Evolutionary conservation across 2,329 filamentous ascomycete genomes (phyloP), one percentile per base, ranked within the genome.

Genomic region (Ceratocystiopsis minuta): DNA sequence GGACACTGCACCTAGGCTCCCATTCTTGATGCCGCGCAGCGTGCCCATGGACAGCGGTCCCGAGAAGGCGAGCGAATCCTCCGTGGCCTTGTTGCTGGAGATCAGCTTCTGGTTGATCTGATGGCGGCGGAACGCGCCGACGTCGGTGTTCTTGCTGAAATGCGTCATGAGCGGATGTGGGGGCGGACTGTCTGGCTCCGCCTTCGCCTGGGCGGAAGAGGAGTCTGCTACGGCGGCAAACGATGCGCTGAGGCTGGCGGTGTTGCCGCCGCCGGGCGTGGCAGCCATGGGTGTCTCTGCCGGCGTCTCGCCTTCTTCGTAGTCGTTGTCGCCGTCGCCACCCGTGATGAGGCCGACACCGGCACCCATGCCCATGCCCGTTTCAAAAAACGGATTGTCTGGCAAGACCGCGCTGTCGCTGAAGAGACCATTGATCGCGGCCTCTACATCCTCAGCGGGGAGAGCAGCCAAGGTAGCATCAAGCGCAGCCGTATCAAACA

Each of bases 51-150:
- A 65, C 57, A 76, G 70, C 7, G 72, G 67, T 40, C 70, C 64
- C 41, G 73, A 68, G 55, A 78, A 73, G 39, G 72, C 67, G 20
- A 81, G 63, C 34, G 76, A 75, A 51, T 79, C 70, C 44, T 70
- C 61, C 34, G 72, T 75, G 17, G 70, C 71, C 51, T 73, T 68
- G 53, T 68, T 71, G 58, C 70, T 74, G 48, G 70, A 57, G 45
- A 75, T 72, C 45, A 75, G 61, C 50, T 73, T 68, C 53, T 72
- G 67, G 54, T 73, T 72, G 64, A 65, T 75, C 55, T 72, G 75
- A 56, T 72, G 78, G 48, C 66, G 73, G 43, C 81, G 81, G 66
- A 90, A 92, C 1, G 82, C 80, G 34, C 80, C 80, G 33, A 90
- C 81, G 43, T 77, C 72, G 10, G 67, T 60, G 45, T 73, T 72